Evolutionary conservation across 306 rosid species (phyloP).

Genomic region (Abrus precatorius): DNA sequence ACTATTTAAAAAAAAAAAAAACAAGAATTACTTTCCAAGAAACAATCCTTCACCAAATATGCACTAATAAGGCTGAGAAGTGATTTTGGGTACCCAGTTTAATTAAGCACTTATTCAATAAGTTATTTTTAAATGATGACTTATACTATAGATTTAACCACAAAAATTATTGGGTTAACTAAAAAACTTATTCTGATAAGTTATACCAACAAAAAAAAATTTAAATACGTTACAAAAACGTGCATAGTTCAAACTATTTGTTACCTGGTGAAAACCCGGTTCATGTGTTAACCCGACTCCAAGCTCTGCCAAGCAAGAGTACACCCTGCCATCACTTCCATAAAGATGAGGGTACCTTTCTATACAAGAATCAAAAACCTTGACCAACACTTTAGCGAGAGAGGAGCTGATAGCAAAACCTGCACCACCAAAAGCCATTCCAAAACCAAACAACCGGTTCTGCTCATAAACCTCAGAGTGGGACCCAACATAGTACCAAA

Average conservation of each 20-base stretch:
- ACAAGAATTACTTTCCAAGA: neutral
- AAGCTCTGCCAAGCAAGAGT: slow-evolving; percentile 84
- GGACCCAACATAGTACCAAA: slow-evolving; percentile 90
- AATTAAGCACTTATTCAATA: too few species aligned
- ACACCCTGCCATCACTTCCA: slow-evolving; percentile 86
- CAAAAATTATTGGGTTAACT: too few species aligned
- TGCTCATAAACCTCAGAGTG: slow-evolving; percentile 81
- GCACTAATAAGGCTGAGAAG: too few species aligned
- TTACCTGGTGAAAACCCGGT: slow-evolving; percentile 93
- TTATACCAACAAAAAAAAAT: too few species aligned
- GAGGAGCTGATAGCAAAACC: slow-evolving; percentile 89
- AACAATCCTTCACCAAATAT: neutral
- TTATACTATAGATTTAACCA: too few species aligned
- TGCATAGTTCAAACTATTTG: neutral
- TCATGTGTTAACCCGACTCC: slow-evolving; percentile 86
- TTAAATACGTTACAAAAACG: too few species aligned
- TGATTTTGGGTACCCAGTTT: too few species aligned
- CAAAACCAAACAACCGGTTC: slow-evolving; percentile 67
- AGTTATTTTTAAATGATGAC: too few species aligned
- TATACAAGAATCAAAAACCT: slow-evolving; percentile 80
- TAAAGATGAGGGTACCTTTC: slow-evolving; percentile 88
- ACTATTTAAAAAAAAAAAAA: neutral
- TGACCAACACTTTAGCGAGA: slow-evolving; percentile 67
- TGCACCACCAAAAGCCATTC: slow-evolving; percentile 93
- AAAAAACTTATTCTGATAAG: too few species aligned